These are phyloP conservation scores for Neurospora sp. DNA, from an alignment of 495 filamentous ascomycete genomes.

Conservation along the genomic window DNA sequence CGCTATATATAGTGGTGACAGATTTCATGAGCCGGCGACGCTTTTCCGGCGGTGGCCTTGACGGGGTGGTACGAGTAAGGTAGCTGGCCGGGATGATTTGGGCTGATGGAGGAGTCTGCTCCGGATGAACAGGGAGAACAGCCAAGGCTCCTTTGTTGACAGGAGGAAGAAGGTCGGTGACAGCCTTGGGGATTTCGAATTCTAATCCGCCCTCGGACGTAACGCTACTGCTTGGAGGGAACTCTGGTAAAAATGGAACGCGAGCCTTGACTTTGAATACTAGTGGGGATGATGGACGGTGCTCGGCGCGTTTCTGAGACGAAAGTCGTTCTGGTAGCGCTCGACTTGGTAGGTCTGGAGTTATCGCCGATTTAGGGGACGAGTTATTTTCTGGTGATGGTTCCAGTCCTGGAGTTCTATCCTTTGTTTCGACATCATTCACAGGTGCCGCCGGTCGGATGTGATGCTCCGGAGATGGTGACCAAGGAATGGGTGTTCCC, in stretches of 20 bases:
- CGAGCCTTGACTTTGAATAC: background rate
- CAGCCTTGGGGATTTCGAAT: slow-evolving; percentile 38
- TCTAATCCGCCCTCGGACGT: slow-evolving; percentile 45
- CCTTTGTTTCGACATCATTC: background rate
- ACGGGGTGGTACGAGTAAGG: background rate
- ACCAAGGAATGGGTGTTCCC: slow-evolving; percentile 6
- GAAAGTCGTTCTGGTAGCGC: background rate
- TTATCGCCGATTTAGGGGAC: background rate
- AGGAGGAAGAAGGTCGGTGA: slow-evolving; percentile 23
- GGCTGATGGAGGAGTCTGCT: slow-evolving; percentile 29
- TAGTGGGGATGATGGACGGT: background rate
- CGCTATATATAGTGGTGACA: background rate
- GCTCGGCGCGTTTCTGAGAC: background rate
- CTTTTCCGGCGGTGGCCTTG: background rate
- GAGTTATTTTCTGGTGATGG: background rate
- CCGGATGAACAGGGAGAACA: background rate
- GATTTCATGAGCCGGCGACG: slow-evolving; percentile 8
- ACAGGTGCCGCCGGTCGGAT: background rate
- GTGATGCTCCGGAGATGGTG: slow-evolving; percentile 7
- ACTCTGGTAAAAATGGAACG: background rate
- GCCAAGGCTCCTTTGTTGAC: slow-evolving; percentile 10
- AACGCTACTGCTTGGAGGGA: slow-evolving; percentile 24
- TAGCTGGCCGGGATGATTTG: slow-evolving; percentile 31
- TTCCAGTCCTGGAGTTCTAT: background rate
- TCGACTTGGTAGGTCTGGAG: background rate